Base-by-base conservation (phyloP, 192 early-diverging fungal species). In the Rhizoclosmatium sp. region DNA sequence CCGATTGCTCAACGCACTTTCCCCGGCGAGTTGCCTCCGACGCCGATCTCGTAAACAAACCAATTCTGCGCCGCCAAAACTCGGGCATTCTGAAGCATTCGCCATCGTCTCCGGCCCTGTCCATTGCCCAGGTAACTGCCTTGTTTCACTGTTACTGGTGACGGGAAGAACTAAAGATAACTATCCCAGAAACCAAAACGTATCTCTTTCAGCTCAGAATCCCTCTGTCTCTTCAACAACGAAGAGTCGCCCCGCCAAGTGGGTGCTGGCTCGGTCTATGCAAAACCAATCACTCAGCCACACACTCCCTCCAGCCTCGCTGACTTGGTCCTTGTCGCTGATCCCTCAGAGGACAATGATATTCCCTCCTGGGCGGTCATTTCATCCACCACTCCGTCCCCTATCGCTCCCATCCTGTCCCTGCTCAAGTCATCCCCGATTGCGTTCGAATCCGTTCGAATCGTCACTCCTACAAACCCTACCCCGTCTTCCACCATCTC, bases 391-490 rank as follows among this genome's bases (percentile, higher is more conserved):
- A 68, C 77, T 44, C 77, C 62, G 7, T 78, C 68, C 14, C 65
- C 59, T 5, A 4, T 59, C 14, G 14, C 47, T 21, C 78, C 66
- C 59, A 41, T 71, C 60, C 31, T 47, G 23, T 4, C 45, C 12
- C 16, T 3, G 45, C 47, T 39, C 4, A 77, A 65, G 9, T 39
- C 41, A n/a, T 3, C 0, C 9, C 51, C 47, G 4, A 62, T 75
- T 47, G 14, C 60, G 14, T 75, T 80, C 78, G 78, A 80, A 46
- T 65, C 60, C 58, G 70, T 65, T 59, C 47, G 59, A 21, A 54
- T 80, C 61, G 21, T 71, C 9, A 54, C 47, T 19, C 31, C 31
- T 31, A 44, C 66, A 76, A 80, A 2, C 80, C 87, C 72, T 86
- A 31, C 31, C 31, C 31, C 31, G 31, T 31, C 31, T 31, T 31